Percentiles rank a stretch among this genome's conserved stretches.
phyloP scores from a whole-genome alignment of 2,329 filamentous ascomycete species.

The Penicillium hesseltinei region DNA sequence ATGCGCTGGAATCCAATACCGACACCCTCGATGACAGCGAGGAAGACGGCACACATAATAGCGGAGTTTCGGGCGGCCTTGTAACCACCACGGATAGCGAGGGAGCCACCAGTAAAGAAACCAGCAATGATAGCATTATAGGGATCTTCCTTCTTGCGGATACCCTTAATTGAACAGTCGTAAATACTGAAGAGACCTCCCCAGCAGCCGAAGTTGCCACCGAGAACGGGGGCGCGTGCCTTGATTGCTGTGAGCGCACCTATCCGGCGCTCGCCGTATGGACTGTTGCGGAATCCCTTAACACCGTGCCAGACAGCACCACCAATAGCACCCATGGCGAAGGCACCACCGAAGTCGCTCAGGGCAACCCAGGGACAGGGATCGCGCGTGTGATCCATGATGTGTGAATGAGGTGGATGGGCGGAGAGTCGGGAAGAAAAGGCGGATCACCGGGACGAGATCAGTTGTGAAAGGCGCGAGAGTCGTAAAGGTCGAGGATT shows the following conservation, averaged over 20 bases:
- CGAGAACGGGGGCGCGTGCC: conserved; percentile 90
- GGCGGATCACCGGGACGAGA: not conserved
- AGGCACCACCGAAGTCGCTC: conserved; percentile 96
- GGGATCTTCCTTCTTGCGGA: conserved; percentile 94
- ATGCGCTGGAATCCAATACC: conserved; percentile 94
- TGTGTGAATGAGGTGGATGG: not conserved
- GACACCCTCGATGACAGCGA: conserved; percentile 96
- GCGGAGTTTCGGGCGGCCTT: conserved; percentile 92
- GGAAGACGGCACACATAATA: conserved; percentile 89
- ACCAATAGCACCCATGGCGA: conserved; percentile 85
- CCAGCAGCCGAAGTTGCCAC: conserved; percentile 98
- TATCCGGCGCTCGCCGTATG: conserved; percentile 91
- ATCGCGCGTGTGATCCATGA: conserved; percentile 93
- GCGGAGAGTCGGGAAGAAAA: not conserved
- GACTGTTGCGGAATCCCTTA: conserved; percentile 87
- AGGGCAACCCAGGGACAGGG: conserved; percentile 96
- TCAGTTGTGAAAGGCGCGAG: not conserved
- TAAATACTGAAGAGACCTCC: conserved; percentile 94
- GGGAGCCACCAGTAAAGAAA: conserved; percentile 90
- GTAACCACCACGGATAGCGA: conserved; percentile 87
- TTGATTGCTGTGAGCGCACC: conserved; percentile 97
- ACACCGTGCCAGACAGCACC: conserved; percentile 94
- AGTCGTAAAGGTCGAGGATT: not conserved
- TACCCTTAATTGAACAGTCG: conserved; percentile 93
- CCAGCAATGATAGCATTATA: conserved; percentile 98